These are phyloP conservation scores for Pochonia chlamydosporia DNA, from an alignment of 2,329 filamentous ascomycete genomes.

Conservation along the genomic window DNA sequence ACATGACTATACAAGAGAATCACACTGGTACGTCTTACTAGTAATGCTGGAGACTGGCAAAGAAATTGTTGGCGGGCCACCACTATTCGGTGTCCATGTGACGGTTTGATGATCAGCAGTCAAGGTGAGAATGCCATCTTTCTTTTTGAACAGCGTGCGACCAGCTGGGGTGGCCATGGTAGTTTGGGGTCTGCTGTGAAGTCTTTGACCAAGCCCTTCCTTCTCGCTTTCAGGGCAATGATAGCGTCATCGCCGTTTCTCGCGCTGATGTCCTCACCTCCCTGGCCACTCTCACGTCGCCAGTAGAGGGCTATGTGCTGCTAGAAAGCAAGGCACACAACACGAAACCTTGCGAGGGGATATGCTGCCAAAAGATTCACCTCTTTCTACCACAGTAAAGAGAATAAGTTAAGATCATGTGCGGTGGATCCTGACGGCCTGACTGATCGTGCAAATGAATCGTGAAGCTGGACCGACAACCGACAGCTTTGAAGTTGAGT, in stretches of 20 bases:
- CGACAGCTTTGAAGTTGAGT: too few species aligned
- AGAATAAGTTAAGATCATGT: too few species aligned
- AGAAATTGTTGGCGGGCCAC: conserved; percentile 59
- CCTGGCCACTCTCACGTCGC: neutral
- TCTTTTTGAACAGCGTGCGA: conserved; percentile 84
- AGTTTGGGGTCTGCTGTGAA: neutral
- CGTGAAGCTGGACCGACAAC: too few species aligned
- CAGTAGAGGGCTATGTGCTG: too few species aligned
- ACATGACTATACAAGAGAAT: neutral
- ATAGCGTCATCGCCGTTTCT: neutral
- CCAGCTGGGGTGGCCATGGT: conserved; percentile 57
- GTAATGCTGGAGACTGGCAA: conserved; percentile 72
- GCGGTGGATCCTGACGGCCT: too few species aligned
- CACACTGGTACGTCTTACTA: conserved; percentile 46
- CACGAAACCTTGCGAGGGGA: neutral
- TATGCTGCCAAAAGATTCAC: neutral
- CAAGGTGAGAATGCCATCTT: conserved; percentile 78
- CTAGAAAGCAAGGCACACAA: too few species aligned
- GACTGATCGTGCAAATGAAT: too few species aligned
- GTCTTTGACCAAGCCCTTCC: neutral
- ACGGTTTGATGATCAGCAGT: conserved; percentile 67
- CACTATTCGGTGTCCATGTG: conserved; percentile 71
- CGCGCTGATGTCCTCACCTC: neutral
- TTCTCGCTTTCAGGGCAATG: neutral
- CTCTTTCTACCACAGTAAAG: too few species aligned